Conservation (phyloP, 139 green algal genomes). For the Pleodorina starrii region DNA sequence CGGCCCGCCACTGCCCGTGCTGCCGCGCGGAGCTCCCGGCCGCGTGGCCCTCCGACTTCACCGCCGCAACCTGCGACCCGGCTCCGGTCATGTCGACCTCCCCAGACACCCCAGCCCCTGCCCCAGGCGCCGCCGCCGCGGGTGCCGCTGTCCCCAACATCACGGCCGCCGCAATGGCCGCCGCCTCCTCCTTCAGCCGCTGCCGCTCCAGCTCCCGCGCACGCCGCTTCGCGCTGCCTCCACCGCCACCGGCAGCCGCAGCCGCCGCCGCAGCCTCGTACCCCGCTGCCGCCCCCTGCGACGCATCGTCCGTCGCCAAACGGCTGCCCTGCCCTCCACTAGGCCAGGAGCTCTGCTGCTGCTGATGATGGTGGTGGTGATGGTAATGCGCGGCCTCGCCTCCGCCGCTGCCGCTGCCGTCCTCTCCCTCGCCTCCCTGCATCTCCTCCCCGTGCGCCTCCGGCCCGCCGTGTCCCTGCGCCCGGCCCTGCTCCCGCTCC, state of each 20-base stretch:
- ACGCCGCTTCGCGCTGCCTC: not conserved
- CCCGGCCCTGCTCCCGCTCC: not conserved
- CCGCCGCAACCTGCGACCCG: not conserved
- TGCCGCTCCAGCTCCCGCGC: not conserved
- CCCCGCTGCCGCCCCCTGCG: not conserved
- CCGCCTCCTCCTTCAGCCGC: slow-evolving; percentile 47
- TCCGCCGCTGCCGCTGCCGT: not conserved
- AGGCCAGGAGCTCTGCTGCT: not conserved
- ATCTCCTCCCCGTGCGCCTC: not conserved
- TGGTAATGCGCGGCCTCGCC: not conserved
- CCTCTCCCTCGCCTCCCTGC: not conserved
- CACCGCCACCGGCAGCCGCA: not conserved
- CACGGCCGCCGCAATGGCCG: slow-evolving; percentile 20
- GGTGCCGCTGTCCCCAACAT: not conserved
- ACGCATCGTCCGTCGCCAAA: not conserved
- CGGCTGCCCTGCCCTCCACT: not conserved
- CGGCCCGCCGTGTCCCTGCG: too few species aligned
- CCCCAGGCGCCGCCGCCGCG: not conserved
- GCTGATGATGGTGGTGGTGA: not conserved
- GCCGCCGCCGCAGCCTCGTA: not conserved
- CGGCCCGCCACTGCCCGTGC: too few species aligned
- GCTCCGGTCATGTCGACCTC: not conserved
- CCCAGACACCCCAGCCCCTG: not conserved
- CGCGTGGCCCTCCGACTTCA: not conserved
- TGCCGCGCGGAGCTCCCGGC: not conserved